Base-by-base conservation (phyloP, 2,329 filamentous ascomycete genomes). In the Coccinonectria pachysandricola region DNA sequence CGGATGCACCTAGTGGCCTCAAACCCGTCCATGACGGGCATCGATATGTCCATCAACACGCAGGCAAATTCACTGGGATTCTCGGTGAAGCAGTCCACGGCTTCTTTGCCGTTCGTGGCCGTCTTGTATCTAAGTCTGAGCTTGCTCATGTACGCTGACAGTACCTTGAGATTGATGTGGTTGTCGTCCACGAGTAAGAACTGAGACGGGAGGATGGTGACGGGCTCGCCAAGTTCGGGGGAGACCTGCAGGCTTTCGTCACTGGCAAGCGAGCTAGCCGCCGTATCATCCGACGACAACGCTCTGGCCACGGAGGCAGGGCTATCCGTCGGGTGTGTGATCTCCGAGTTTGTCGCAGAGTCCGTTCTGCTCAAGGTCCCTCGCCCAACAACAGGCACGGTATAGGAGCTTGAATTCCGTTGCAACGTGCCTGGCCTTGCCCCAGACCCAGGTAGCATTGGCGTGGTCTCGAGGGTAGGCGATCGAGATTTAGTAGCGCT, bases 1-100 rank as follows among this genome's bases (percentile, higher is more conserved):
- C 68, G 56, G 9, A 72, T 70, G n/a, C 53, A 50, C 1, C 60
- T 49, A 2, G 66, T 69, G 0, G 63, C 60, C 10, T 63, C 62
- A 3, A 69, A 57, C 0, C 65, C 65, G 33, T 74, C 62, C 42
- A 74, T 64, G 3, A 71, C 48, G 0, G 70, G 70, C 70, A 75
- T 74, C 28, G 60, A 69, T 2, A 72, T 62, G 35, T 74, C 69
- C 42, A 59, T 62, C 4, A 62, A 35, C 1, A 62, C 34, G 25
- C 48, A 54, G 1, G 31, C 32, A 13, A 43, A 57, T 1, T 40
- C 26, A 0, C 36, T 35, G 0, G 44, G 43, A 2, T 39, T 32
- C 1, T 34, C 17, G n/a, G 31, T 37, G 18, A 48, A 59, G 0
- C 38, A 39, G 12, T 51, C 42, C 3, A 57, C 27, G 0, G 55